Evolutionary conservation across 148 eudicot genomes (phyloP).

Genomic region (Chenopodium suecicum): DNA sequence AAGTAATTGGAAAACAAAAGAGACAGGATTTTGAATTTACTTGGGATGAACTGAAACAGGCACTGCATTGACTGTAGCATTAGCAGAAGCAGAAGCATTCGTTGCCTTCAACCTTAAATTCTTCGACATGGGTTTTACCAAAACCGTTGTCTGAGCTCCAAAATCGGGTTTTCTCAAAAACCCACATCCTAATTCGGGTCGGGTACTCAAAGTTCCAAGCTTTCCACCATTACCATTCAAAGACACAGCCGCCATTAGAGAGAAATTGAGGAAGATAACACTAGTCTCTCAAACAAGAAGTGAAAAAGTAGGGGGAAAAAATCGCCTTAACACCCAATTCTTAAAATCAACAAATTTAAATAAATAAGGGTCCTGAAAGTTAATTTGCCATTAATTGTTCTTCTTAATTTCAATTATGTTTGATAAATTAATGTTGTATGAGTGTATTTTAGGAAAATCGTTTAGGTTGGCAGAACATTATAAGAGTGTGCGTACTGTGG

Average conservation of each 20-base stretch:
- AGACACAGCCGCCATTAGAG: constrained; percentile 38
- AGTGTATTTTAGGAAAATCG: neutral
- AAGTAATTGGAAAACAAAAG: neutral
- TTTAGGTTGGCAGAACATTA: neutral
- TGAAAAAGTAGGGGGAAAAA: neutral
- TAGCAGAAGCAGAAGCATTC: constrained; percentile 22
- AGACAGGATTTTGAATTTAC: constrained; percentile 13
- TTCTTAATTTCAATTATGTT: too few relatives aligned
- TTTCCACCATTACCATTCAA: constrained; percentile 25
- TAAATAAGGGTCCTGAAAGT: too few relatives aligned
- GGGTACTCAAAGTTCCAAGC: constrained; percentile 20
- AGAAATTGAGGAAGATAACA: neutral
- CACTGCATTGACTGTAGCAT: constrained; percentile 21
- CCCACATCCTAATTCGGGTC: constrained; percentile 26
- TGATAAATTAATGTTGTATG: too few relatives aligned
- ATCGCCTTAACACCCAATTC: too few relatives aligned
- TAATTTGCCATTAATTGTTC: neutral
- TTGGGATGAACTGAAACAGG: constrained; percentile 31
- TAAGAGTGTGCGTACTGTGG: neutral
- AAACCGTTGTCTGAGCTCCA: constrained; percentile 17
- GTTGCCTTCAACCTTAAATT: constrained; percentile 18
- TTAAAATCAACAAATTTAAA: too few relatives aligned
- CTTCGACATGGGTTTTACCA: constrained; percentile 21
- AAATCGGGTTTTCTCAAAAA: constrained; percentile 24
- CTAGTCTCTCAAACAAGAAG: neutral